These are phyloP conservation scores for Botrytis deweyae DNA, from an alignment of 2,329 filamentous ascomycete species.

Conservation along the genomic window DNA sequence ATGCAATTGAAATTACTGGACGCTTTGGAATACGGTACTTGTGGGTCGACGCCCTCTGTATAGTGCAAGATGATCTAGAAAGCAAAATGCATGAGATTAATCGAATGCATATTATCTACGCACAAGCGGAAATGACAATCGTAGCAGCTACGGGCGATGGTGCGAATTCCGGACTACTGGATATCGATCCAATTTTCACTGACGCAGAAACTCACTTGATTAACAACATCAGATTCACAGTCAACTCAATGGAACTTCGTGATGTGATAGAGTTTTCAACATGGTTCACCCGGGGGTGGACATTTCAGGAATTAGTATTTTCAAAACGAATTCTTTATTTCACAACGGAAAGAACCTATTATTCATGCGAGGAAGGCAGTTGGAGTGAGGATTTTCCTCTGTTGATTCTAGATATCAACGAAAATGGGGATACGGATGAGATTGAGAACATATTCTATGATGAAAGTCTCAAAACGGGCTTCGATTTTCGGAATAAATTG, in stretches of 20 bases:
- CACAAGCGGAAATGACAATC: conserved; percentile 18
- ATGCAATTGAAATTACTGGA: conserved; percentile 22
- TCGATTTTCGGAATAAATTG: background rate
- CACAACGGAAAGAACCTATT: conserved; percentile 27
- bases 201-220: background rate
- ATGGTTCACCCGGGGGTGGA: conserved; percentile 29
- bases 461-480: background rate
- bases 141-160: conserved; percentile 17
- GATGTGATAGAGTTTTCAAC: background rate
- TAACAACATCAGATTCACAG: background rate
- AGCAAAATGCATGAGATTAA: conserved; percentile 21
- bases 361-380: conserved; percentile 29
- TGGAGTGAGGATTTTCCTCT: conserved; percentile 8
- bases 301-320: conserved; percentile 32
- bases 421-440: background rate
- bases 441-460: background rate
- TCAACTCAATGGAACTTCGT: background rate
- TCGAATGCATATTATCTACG: conserved; percentile 23
- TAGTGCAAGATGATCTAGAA: conserved; percentile 25
- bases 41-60: conserved; percentile 29
- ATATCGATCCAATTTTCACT: background rate
- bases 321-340: conserved; percentile 30
- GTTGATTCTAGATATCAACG: too few relatives aligned
- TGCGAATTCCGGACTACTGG: background rate
- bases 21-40: conserved; percentile 22